Evolutionary conservation across 176 grass and related monocot species (phyloP).

Genomic region (Pontederia paniculata): DNA sequence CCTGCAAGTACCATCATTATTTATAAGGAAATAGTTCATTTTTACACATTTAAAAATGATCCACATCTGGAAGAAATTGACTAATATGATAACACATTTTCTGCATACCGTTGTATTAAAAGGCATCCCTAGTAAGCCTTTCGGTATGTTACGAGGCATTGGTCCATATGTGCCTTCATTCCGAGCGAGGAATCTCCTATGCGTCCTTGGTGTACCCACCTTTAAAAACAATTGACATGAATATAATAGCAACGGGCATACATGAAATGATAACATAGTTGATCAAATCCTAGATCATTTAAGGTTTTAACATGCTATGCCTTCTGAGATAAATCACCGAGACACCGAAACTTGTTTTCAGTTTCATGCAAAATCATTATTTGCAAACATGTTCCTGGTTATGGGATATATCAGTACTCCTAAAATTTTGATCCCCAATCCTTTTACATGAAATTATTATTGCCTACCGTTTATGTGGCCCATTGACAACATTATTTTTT

Average conservation of each 20-base stretch:
- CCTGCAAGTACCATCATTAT: conserved; percentile 34
- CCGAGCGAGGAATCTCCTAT: conserved; percentile 85
- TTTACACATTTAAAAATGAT: background rate
- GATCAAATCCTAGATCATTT: too few relatives aligned
- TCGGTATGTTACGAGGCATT: conserved; percentile 69
- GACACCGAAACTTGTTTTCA: too few relatives aligned
- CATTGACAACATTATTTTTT: too few relatives aligned
- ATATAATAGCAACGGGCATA: background rate
- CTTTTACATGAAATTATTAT: too few relatives aligned
- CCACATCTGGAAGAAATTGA: background rate
- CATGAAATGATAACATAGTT: background rate
- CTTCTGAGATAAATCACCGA: too few relatives aligned
- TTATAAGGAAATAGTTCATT: background rate
- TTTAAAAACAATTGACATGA: conserved; percentile 20
- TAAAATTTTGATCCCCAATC: too few relatives aligned
- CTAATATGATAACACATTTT: conserved; percentile 1
- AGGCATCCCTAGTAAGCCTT: conserved; percentile 88
- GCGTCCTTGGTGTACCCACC: conserved; percentile 95
- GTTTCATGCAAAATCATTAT: too few relatives aligned
- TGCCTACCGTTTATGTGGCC: too few relatives aligned
- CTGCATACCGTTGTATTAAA: conserved; percentile 87
- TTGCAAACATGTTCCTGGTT: too few relatives aligned
- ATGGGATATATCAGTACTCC: too few relatives aligned
- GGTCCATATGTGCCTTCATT: conserved; percentile 86
- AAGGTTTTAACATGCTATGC: too few relatives aligned